These are phyloP conservation scores for Cydonia oblonga DNA, from an alignment of 331 rosid species.

Conservation along the genomic window DNA sequence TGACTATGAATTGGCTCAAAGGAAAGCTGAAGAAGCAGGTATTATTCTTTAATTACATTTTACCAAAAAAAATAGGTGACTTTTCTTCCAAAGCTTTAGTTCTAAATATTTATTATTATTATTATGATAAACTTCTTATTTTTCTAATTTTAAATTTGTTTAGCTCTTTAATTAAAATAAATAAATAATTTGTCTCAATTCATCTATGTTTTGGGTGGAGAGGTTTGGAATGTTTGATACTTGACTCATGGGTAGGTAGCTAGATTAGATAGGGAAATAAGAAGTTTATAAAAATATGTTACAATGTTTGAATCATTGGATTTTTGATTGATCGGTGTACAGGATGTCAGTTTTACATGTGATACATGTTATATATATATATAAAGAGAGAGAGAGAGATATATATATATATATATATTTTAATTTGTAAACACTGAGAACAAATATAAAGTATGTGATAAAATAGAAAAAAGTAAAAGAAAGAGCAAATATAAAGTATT, in stretches of 20 bases:
- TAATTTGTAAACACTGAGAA: background rate
- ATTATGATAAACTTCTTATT: too few species aligned
- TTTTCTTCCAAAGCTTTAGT: background rate
- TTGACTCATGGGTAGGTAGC: background rate
- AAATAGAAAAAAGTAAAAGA: background rate
- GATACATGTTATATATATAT: background rate
- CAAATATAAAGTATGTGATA: background rate
- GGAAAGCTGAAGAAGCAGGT: slow-evolving; percentile 99
- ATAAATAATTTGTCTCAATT: background rate
- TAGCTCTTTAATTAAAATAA: background rate
- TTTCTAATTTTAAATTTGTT: background rate
- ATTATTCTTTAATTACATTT: background rate
- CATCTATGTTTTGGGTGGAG: background rate
- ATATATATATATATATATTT: too few species aligned
- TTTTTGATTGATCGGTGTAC: background rate
- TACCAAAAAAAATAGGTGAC: background rate
- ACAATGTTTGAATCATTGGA: background rate
- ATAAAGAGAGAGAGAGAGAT: too few species aligned
- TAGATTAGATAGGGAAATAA: background rate
- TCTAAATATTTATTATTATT: too few species aligned
- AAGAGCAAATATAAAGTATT: background rate
- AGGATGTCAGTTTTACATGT: background rate
- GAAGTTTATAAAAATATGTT: background rate
- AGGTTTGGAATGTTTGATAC: background rate
- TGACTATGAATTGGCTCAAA: slow-evolving; percentile 83